phyloP scores from a whole-genome alignment of 768 basidiomycete genomes.

The Russula compacta region DNA sequence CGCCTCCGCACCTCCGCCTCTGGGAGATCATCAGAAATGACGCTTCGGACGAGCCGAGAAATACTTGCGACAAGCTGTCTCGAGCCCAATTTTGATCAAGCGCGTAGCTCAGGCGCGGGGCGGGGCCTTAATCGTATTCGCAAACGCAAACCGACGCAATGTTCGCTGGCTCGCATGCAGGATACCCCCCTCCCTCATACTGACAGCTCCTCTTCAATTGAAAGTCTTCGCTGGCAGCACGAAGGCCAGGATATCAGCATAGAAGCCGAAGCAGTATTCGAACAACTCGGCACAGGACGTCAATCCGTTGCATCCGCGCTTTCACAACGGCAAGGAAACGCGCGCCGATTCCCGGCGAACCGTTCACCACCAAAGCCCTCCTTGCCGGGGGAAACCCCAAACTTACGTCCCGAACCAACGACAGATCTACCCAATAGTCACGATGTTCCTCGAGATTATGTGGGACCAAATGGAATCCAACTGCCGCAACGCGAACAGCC shows the following conservation, averaged over 20 bases:
- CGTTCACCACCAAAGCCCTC: not conserved
- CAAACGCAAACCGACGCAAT: constrained; percentile 24
- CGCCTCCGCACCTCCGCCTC: not conserved
- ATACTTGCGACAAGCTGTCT: not conserved
- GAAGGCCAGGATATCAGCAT: constrained; percentile 9
- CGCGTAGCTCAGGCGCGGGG: not conserved
- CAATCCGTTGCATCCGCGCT: not conserved
- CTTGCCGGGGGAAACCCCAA: not conserved
- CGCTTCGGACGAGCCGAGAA: not conserved
- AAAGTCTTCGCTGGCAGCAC: constrained; percentile 18
- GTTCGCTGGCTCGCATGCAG: constrained; percentile 23
- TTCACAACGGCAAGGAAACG: not conserved
- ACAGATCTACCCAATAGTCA: not conserved
- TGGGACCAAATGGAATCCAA: not conserved
- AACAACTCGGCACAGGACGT: constrained; percentile 1
- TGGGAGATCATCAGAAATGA: not conserved
- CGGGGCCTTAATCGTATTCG: constrained; percentile 12
- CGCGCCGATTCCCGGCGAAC: not conserved
- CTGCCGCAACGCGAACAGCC: constrained; percentile 1
- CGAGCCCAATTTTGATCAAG: not conserved
- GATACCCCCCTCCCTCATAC: constrained; percentile 10
- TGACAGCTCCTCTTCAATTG: constrained; percentile 7
- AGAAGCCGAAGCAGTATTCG: constrained; percentile 16
- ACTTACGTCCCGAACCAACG: not conserved
- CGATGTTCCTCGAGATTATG: not conserved